A percentile compares a stretch with the other conserved stretches of the same genome.
These are phyloP conservation scores for Salvia rosmarinus DNA, from an alignment of 257 asterid species.

Conservation along the genomic window DNA sequence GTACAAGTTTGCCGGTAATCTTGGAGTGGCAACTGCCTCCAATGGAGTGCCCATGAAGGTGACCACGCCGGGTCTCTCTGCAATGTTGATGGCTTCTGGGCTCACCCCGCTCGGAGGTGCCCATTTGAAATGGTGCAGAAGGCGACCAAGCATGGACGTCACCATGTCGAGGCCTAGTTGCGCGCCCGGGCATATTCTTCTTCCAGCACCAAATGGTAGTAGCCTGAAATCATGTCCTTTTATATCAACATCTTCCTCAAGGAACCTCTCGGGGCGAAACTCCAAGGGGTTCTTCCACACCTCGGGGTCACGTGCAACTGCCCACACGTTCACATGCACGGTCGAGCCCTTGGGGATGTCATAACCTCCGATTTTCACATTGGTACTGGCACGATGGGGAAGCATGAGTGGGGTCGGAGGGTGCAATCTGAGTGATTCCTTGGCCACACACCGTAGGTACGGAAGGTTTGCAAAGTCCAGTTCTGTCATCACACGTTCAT, in stretches of 20 bases:
- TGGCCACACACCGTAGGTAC: slow-evolving; percentile 28
- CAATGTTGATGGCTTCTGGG: slow-evolving; percentile 54
- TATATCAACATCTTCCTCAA: slow-evolving; percentile 72
- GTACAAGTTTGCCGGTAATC: slow-evolving; percentile 42
- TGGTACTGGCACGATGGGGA: slow-evolving; percentile 29
- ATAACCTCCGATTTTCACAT: slow-evolving; percentile 28
- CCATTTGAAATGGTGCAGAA: slow-evolving; percentile 72
- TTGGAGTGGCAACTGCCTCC: slow-evolving; percentile 55
- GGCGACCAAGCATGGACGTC: slow-evolving; percentile 67
- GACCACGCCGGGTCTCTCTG: slow-evolving; percentile 63
- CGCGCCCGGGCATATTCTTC: slow-evolving; percentile 75
- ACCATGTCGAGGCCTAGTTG: slow-evolving; percentile 70
- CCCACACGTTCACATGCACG: slow-evolving; percentile 70
- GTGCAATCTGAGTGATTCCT: slow-evolving; percentile 31
- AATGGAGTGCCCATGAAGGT: slow-evolving; percentile 68
- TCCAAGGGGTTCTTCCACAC: slow-evolving; percentile 65
- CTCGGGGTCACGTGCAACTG: slow-evolving; percentile 63
- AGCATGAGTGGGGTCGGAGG: slow-evolving; percentile 37
- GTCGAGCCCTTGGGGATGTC: slow-evolving; percentile 35
- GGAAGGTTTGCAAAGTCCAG: slow-evolving; percentile 30
- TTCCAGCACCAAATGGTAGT: slow-evolving; percentile 72
- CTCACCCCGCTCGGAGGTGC: slow-evolving; percentile 49
- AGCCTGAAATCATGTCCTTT: slow-evolving; percentile 69
- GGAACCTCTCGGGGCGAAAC: slow-evolving; percentile 66
- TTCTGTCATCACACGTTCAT: slow-evolving; percentile 24